Conservation (phyloP, 306 rosid species). For the Senna tora region DNA sequence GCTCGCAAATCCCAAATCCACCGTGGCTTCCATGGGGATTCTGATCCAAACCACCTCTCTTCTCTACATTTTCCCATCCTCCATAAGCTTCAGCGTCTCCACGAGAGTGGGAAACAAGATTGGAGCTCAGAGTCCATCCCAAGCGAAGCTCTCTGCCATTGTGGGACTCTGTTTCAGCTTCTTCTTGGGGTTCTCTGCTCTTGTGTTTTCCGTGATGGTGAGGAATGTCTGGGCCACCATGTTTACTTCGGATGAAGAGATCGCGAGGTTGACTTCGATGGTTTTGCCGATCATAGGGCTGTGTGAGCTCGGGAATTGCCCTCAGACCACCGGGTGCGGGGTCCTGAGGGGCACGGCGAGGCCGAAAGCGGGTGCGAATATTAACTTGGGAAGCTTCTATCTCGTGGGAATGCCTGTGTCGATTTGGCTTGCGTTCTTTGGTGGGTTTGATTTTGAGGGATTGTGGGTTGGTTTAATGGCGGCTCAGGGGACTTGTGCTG, state of each 20-base stretch:
- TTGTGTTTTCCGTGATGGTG: constrained; percentile 58
- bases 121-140: constrained; percentile 68
- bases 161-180: constrained; percentile 82
- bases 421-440: constrained; percentile 59
- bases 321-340: constrained; percentile 97
- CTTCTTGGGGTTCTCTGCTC: constrained; percentile 55
- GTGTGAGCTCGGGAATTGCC: constrained; percentile 91
- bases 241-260: constrained; percentile 77
- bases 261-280: constrained; percentile 57
- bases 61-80: constrained; percentile 92
- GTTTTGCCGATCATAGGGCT: constrained; percentile 89
- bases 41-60: constrained; percentile 85
- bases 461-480: constrained; percentile 86
- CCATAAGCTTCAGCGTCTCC: constrained; percentile 87
- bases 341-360: constrained; percentile 91
- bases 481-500: constrained; percentile 82
- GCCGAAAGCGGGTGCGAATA: constrained; percentile 80
- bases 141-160: constrained; percentile 70
- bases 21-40: constrained; percentile 95
- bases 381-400: constrained; percentile 84
- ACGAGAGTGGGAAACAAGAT: constrained; percentile 86
- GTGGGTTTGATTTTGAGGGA: constrained; percentile 75
- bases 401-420: constrained; percentile 96
- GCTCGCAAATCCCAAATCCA: constrained; percentile 64
- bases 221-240: constrained; percentile 79